These are phyloP conservation scores for Raphanus hybrid DNA, from an alignment of 441 rosid species.

Conservation along the genomic window DNA sequence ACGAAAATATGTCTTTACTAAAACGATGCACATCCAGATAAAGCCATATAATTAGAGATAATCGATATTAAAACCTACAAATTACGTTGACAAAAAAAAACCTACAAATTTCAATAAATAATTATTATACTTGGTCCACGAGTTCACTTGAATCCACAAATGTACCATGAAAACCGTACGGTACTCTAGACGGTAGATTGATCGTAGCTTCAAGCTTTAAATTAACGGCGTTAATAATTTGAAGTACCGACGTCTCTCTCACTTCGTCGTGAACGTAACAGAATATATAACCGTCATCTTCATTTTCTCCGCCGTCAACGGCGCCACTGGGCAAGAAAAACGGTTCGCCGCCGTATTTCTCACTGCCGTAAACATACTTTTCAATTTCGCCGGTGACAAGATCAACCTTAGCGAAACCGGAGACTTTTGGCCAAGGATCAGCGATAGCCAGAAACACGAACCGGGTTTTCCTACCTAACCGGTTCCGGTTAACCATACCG, in stretches of 20 bases:
- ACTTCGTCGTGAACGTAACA: constrained; percentile 69
- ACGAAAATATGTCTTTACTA: not conserved
- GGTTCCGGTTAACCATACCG: constrained; percentile 77
- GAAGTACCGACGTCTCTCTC: constrained; percentile 63
- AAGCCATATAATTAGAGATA: not conserved
- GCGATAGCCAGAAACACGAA: constrained; percentile 72
- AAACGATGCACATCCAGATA: not conserved
- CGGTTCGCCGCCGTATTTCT: constrained; percentile 70
- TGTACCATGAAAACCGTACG: constrained; percentile 83
- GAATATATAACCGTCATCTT: constrained; percentile 68
- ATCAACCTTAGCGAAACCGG: constrained; percentile 76
- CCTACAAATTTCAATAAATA: not conserved
- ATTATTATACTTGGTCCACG: constrained; percentile 48
- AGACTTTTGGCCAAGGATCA: constrained; percentile 81
- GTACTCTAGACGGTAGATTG: constrained; percentile 49
- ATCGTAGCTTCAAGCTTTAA: constrained; percentile 57
- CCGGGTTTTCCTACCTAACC: constrained; percentile 61
- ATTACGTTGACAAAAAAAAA: not conserved
- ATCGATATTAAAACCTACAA: constrained; percentile 2
- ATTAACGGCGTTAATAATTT: constrained; percentile 57
- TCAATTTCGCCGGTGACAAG: constrained; percentile 55
- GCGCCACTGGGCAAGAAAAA: constrained; percentile 52
- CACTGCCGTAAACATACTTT: constrained; percentile 57
- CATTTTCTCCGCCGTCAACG: constrained; percentile 23
- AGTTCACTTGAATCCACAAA: constrained; percentile 58